phyloP scores from a whole-genome alignment of 305 asterid genomes.

The Solanum chacoense region DNA sequence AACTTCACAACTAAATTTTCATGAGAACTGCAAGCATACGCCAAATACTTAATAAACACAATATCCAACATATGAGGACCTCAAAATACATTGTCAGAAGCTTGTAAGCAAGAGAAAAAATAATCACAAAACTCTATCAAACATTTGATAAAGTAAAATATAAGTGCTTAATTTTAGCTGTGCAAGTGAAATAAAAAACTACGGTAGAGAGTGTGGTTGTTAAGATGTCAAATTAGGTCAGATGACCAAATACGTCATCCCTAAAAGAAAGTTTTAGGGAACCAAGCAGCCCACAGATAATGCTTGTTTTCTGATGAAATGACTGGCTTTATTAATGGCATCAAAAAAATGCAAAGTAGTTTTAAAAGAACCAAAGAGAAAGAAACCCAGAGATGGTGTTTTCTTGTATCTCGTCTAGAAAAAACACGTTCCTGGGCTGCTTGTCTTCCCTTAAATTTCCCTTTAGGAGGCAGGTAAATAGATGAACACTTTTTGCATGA shows the following conservation, averaged over 20 bases:
- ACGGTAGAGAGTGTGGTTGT: background rate
- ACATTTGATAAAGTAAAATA: background rate
- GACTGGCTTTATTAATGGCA: background rate
- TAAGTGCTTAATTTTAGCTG: background rate
- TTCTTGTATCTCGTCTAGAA: background rate
- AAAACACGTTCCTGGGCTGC: background rate
- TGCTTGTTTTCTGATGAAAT: background rate
- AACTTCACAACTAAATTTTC: background rate
- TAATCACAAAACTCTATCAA: background rate
- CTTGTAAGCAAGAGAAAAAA: background rate
- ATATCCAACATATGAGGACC: background rate
- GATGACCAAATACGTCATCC: background rate
- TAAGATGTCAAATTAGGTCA: background rate
- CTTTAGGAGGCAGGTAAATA: background rate
- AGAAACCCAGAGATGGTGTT: background rate
- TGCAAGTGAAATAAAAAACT: background rate
- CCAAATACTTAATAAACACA: background rate
- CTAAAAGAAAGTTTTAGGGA: background rate
- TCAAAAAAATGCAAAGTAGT: background rate
- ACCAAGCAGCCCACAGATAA: background rate
- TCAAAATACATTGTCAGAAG: background rate
- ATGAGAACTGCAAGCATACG: background rate
- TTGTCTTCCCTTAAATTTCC: background rate
- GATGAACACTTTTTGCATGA: background rate
- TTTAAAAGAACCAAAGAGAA: background rate